Evolutionary conservation across 2,329 filamentous ascomycete genomes (phyloP).

Genomic region (Pseudofabraea citricarpa): DNA sequence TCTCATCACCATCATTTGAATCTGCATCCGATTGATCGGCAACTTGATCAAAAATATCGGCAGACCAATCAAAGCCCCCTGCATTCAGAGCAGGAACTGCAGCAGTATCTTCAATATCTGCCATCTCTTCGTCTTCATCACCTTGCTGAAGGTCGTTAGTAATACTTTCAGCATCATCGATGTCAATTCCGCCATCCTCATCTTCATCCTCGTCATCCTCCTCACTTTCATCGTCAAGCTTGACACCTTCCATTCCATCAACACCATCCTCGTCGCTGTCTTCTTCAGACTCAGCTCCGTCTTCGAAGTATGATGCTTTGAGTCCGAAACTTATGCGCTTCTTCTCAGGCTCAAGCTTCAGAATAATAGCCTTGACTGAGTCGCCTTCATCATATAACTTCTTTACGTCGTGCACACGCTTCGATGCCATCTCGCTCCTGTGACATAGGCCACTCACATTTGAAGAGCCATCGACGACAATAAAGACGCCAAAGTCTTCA

Average conservation of each 20-base stretch:
- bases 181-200: constrained; percentile 28
- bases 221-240: constrained; percentile 16
- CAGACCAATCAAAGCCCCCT: constrained; percentile 85
- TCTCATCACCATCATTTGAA: constrained; percentile 36
- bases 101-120: constrained; percentile 21
- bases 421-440: constrained; percentile 85
- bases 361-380: constrained; percentile 83
- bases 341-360: constrained; percentile 71
- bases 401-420: constrained; percentile 73
- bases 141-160: constrained; percentile 28
- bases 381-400: constrained; percentile 90
- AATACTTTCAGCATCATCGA: constrained; percentile 35
- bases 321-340: constrained; percentile 83
- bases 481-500: constrained; percentile 91
- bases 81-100: constrained; percentile 55
- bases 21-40: constrained; percentile 36
- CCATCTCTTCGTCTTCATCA: constrained; percentile 25
- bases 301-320: constrained; percentile 86
- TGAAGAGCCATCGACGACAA: constrained; percentile 78
- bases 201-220: constrained; percentile 36
- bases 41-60: constrained; percentile 55
- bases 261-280: constrained; percentile 42
- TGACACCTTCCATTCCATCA: constrained; percentile 39
- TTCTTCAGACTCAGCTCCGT: constrained; percentile 45
- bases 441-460: constrained; percentile 95